Evolutionary conservation across 371 early-diverging fungal genomes (phyloP), one percentile per base, ranked within the genome.

Genomic region (Lichtheimia corymbifera): DNA sequence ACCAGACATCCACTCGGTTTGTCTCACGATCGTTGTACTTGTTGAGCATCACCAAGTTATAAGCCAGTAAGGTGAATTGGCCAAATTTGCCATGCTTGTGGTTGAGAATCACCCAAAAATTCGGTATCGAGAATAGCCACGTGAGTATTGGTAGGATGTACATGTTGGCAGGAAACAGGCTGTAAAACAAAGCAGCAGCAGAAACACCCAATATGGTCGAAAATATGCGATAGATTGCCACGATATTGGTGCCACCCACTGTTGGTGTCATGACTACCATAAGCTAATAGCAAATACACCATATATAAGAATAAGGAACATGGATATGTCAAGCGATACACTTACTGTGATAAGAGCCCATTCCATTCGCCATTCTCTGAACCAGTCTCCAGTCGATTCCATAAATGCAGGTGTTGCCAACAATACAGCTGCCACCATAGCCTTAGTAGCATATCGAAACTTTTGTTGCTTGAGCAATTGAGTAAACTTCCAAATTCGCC

Each of bases 201-300:
- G 75, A 77, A 11, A 88, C 90, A 11, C 93, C 93, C 0, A 84
- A 65, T 11, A 88, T 63, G 1, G 93, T 94, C 11, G 93, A 91
- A 17, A 89, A 75, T 3, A 92, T 77, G 24, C 93, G 88, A 67
- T 90, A 90, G 5, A 91, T 59, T 25, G 89, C 89, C 6, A 88
- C 83, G 0, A 87, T 52, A 53, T 90, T 90, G 0, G 93, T 87
- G 3, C 90, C 92, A n/a, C 95, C 95, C 0, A 91, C 91, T 0
- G 93, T 92, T 9, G 93, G 93, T 2, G 89, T 89, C 92, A 94
- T 91, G n/a, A 93, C 88, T 2, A 91, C 90, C 63, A 90, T 80
- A 25, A 86, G 67, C 72, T 82, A 20, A 5, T 24, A 41, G 54
- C 24, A 57, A 55, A 2, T 15, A 18, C 35, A n/a, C n/a, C n/a